Evolutionary conservation across 2,329 filamentous ascomycete genomes (phyloP).

Genomic region (Clarireedia sp.): DNA sequence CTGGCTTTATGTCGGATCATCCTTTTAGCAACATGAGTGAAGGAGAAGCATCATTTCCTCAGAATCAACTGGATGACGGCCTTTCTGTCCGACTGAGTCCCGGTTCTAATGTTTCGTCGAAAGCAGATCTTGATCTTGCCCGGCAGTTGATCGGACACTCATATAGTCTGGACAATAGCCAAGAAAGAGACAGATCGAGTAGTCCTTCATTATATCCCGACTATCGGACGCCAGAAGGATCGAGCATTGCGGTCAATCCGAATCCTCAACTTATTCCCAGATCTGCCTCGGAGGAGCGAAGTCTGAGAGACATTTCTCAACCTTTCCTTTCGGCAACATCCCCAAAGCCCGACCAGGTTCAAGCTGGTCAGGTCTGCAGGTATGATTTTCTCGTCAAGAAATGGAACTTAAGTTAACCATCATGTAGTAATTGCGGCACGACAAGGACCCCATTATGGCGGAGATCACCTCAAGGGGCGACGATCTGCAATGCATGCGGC

Average conservation of each 20-base stretch:
- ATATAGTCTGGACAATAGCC: constrained; percentile 10
- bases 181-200: constrained; percentile 8
- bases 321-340: constrained; percentile 1
- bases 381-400: constrained; percentile 32
- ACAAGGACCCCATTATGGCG: constrained; percentile 93
- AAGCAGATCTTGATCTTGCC: constrained; percentile 22
- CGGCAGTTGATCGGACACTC: constrained; percentile 21
- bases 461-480: constrained; percentile 83
- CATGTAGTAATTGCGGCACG: constrained; percentile 79
- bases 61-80: constrained; percentile 16
- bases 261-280: constrained; percentile 15
- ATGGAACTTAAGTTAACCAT: constrained; percentile 12
- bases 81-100: constrained; percentile 17
- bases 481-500: constrained; percentile 96
- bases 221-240: constrained; percentile 13
- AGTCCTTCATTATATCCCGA: constrained; percentile 16
- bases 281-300: constrained; percentile 16
- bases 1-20: constrained; percentile 27
- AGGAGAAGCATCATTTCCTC: constrained; percentile 15
- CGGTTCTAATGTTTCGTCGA: constrained; percentile 17
- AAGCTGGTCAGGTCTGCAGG: constrained; percentile 65
- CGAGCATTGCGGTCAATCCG: constrained; percentile 13
- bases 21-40: constrained; percentile 19
- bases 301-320: constrained; percentile 17
- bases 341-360: constrained; percentile 16